Evolutionary conservation across 148 eudicot species (phyloP).

Genomic region (Dysphania ambrosioides): DNA sequence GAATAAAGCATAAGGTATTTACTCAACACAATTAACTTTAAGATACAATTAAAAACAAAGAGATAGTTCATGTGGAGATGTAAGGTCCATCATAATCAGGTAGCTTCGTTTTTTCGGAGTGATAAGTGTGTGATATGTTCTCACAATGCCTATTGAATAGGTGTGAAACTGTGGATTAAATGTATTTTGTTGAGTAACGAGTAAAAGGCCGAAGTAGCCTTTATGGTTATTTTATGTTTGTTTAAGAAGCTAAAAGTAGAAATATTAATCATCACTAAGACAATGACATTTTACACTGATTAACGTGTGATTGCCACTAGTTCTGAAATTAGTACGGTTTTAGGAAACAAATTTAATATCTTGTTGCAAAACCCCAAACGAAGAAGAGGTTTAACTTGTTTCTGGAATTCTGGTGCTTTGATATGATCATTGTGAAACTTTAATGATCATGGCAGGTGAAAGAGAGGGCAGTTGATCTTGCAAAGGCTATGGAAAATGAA

Average conservation of each 20-base stretch:
- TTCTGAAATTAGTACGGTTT: too few species aligned
- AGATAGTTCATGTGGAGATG: not conserved
- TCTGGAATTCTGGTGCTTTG: not conserved
- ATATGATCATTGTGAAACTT: not conserved
- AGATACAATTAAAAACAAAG: not conserved
- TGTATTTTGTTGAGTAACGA: too few species aligned
- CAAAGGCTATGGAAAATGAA: conserved; percentile 79
- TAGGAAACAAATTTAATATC: not conserved
- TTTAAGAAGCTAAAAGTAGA: too few species aligned
- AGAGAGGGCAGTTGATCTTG: conserved; percentile 59
- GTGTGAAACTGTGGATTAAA: not conserved
- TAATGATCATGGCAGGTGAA: conserved; percentile 49
- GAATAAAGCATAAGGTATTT: too few species aligned
- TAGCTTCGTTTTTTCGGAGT: not conserved
- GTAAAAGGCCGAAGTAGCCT: not conserved
- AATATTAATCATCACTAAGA: too few species aligned
- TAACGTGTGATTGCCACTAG: too few species aligned
- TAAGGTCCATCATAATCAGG: not conserved
- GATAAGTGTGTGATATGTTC: not conserved
- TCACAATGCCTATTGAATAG: not conserved
- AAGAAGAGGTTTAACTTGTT: not conserved
- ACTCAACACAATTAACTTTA: not conserved
- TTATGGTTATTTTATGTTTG: too few species aligned
- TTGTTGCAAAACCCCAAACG: too few species aligned
- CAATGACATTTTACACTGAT: too few species aligned